Conservation (phyloP, 129 eudicot species). For the Scalesia atractyloides region DNA sequence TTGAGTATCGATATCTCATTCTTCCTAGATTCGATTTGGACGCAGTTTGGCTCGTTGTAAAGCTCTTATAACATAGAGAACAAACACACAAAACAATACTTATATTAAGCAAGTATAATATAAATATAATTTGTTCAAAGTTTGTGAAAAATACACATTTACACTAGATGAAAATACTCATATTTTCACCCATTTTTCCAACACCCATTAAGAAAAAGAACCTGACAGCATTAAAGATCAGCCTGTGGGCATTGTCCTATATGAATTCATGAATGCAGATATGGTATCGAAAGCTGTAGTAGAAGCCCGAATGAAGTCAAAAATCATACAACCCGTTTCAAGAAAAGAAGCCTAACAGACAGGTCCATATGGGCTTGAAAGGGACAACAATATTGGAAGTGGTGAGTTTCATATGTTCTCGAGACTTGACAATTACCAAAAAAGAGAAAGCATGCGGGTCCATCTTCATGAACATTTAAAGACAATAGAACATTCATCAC, state of each 20-base stretch:
- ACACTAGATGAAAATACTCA: too few relatives aligned
- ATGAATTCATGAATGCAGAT: conserved; percentile 84
- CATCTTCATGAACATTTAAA: conserved; percentile 60
- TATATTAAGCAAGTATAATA: too few relatives aligned
- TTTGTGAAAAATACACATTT: too few relatives aligned
- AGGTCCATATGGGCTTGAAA: conserved; percentile 44
- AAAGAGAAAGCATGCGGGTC: conserved; percentile 60
- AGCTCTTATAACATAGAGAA: too few relatives aligned
- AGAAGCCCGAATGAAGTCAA: conserved; percentile 94
- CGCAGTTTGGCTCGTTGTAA: too few relatives aligned
- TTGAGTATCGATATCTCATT: too few relatives aligned
- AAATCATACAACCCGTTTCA: conserved; percentile 70
- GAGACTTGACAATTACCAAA: conserved; percentile 53
- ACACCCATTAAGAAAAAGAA: conserved; percentile 55
- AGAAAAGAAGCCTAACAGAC: conserved; percentile 47
- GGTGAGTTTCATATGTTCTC: conserved; percentile 52
- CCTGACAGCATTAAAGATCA: conserved; percentile 74
- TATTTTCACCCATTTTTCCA: too few relatives aligned
- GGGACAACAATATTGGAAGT: conserved; percentile 68
- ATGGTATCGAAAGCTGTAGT: conserved; percentile 93
- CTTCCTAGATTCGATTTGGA: too few relatives aligned
- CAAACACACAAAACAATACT: too few relatives aligned
- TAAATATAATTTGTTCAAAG: too few relatives aligned
- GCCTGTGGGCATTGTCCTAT: conserved; percentile 92
- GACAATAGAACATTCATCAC: conserved; percentile 47